Conservation (phyloP, 352 stramenopile genomes). For the Albugo candida region DNA sequence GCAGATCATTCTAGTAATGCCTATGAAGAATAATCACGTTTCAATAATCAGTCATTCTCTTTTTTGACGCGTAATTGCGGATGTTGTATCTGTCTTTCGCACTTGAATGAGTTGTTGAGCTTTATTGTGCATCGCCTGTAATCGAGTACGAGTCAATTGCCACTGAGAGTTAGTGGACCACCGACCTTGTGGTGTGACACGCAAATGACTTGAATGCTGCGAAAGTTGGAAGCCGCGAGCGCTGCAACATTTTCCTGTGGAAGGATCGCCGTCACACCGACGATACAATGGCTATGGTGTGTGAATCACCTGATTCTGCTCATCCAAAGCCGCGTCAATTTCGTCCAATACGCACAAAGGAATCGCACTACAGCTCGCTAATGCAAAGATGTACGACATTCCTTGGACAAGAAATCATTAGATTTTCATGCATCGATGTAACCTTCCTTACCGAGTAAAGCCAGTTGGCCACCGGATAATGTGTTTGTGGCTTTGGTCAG, state of each 20-base stretch:
- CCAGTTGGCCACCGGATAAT: constrained; percentile 20
- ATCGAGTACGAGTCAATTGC: not conserved
- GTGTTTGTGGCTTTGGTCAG: constrained; percentile 8
- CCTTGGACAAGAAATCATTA: constrained; percentile 4
- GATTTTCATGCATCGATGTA: not conserved
- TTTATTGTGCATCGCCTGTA: constrained; percentile 8
- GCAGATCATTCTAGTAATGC: no score
- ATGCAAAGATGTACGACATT: constrained; percentile 20
- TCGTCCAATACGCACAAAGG: constrained; percentile 23
- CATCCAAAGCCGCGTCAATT: constrained; percentile 21
- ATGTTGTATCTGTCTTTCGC: constrained; percentile 9
- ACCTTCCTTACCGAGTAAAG: constrained; percentile 14
- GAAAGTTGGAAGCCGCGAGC: constrained; percentile 13
- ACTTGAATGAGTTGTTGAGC: constrained; percentile 16
- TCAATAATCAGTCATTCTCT: no score
- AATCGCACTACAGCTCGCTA: constrained; percentile 17
- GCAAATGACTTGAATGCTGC: constrained; percentile 20
- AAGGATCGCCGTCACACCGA: no score
- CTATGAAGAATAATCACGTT: no score
- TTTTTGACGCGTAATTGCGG: not conserved
- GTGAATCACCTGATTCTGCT: constrained; percentile 17
- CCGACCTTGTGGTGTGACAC: constrained; percentile 20
- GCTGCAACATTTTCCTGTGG: constrained; percentile 11
- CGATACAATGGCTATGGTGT: no score
- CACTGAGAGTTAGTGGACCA: no score